Conservation (phyloP, 345 rosid species). For the Arabidopsis arenosa region DNA sequence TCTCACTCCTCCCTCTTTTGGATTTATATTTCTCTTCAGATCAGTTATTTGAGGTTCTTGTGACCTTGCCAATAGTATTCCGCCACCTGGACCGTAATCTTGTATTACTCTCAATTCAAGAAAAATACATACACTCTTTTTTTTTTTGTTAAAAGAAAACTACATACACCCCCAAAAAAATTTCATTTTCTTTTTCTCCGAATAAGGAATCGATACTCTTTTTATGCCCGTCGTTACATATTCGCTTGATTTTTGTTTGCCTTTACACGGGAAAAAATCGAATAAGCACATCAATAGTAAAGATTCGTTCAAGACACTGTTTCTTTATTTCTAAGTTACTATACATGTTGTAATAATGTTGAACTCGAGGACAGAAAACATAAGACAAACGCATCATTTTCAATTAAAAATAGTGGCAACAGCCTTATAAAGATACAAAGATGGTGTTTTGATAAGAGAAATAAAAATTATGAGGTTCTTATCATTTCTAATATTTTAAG, state of each 20-base stretch:
- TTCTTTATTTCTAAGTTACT: not conserved
- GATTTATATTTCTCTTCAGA: slow-evolving; percentile 61
- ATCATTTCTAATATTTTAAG: not conserved
- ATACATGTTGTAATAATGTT: slow-evolving; percentile 30
- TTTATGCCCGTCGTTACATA: slow-evolving; percentile 26
- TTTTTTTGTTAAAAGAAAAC: no score
- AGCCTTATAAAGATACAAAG: slow-evolving; percentile 27
- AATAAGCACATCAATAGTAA: not conserved
- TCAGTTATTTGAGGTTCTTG: slow-evolving; percentile 79
- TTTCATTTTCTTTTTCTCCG: not conserved
- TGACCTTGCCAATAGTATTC: slow-evolving; percentile 48
- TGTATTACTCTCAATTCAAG: slow-evolving; percentile 26
- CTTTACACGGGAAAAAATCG: slow-evolving; percentile 23
- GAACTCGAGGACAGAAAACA: slow-evolving; percentile 23
- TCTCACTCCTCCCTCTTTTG: slow-evolving; percentile 43
- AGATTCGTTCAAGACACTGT: slow-evolving; percentile 18
- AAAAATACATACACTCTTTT: not conserved
- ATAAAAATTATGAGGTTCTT: slow-evolving; percentile 15
- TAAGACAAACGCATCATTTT: slow-evolving; percentile 39
- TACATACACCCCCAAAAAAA: not conserved
- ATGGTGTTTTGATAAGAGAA: slow-evolving; percentile 18
- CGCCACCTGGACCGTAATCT: slow-evolving; percentile 74
- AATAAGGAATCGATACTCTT: slow-evolving; percentile 19
- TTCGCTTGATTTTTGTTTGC: slow-evolving; percentile 26
- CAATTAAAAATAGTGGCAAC: slow-evolving; percentile 35